phyloP scores from a whole-genome alignment of 139 green algal species.

The Chlamydomonas schloesseri region DNA sequence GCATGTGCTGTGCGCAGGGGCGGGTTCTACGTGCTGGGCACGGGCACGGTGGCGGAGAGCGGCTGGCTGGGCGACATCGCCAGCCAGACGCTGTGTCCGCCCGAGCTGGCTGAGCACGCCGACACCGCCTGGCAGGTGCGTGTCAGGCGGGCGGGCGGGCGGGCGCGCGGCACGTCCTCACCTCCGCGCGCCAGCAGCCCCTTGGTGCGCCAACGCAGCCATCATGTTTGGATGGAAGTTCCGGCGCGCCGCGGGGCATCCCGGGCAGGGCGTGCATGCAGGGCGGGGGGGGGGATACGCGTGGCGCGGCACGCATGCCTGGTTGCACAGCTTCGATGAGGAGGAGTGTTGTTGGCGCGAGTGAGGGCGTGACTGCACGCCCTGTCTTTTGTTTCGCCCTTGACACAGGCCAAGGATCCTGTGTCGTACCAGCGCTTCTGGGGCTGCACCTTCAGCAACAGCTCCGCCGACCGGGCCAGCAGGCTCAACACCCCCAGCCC shows the following conservation, averaged over 20 bases:
- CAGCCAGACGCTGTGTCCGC: not conserved
- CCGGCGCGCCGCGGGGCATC: no score
- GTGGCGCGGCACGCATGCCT: no score
- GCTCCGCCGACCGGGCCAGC: not conserved
- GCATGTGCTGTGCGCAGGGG: not conserved
- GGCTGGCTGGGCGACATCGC: not conserved
- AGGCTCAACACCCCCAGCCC: not conserved
- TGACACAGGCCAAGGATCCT: not conserved
- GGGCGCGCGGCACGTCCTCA: no score
- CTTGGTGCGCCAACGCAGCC: no score
- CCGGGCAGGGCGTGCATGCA: no score
- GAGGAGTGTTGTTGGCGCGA: no score
- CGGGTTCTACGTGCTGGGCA: not conserved
- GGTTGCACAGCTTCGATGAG: no score
- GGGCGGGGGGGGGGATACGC: no score
- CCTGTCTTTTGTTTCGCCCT: no score
- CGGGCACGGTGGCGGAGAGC: not conserved
- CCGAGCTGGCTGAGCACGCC: not conserved
- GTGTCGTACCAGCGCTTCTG: not conserved
- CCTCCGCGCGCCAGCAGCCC: no score
- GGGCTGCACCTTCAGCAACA: conserved; percentile 19
- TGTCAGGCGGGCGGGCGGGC: not conserved
- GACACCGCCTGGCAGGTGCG: not conserved
- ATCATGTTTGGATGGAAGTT: no score
- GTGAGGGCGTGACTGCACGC: no score